Conservation (phyloP, 176 grass and related monocot species). For the Alopecurus myosuroides region DNA sequence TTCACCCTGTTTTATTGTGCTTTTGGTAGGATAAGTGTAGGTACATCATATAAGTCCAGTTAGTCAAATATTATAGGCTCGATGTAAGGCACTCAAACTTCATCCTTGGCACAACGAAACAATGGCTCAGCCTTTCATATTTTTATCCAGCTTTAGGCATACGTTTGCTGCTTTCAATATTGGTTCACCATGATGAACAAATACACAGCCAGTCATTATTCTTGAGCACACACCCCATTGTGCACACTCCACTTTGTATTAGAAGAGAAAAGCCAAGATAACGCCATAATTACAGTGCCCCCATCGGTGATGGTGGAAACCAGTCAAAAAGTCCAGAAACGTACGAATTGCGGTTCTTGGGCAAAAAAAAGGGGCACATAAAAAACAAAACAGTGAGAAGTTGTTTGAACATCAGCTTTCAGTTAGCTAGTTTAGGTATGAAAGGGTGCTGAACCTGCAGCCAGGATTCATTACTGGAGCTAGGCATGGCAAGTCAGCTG, state of each 20-base stretch:
- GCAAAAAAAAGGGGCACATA: not conserved
- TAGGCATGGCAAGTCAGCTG: not conserved
- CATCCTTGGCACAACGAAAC: conserved; percentile 8
- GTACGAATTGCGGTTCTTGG: not conserved
- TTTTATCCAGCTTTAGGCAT: not conserved
- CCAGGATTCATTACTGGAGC: not conserved
- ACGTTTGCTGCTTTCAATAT: not conserved
- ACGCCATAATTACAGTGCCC: not conserved
- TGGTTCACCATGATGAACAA: not conserved
- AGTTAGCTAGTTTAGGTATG: not conserved
- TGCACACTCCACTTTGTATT: not conserved
- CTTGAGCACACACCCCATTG: not conserved
- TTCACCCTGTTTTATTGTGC: not conserved
- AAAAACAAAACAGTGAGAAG: not conserved
- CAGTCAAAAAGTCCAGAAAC: not conserved
- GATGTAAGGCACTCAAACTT: not conserved
- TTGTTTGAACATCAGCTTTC: not conserved
- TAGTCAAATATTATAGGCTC: not conserved
- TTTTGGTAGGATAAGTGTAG: not conserved
- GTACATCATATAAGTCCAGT: not conserved
- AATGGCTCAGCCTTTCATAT: not conserved
- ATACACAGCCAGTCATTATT: not conserved
- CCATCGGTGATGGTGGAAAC: not conserved
- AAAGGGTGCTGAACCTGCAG: not conserved
- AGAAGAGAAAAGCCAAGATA: not conserved